Percentiles rank a stretch among this genome's conserved stretches.
These are phyloP conservation scores for Oryza punctata DNA, from an alignment of 176 grass and related monocot species.

Conservation along the genomic window DNA sequence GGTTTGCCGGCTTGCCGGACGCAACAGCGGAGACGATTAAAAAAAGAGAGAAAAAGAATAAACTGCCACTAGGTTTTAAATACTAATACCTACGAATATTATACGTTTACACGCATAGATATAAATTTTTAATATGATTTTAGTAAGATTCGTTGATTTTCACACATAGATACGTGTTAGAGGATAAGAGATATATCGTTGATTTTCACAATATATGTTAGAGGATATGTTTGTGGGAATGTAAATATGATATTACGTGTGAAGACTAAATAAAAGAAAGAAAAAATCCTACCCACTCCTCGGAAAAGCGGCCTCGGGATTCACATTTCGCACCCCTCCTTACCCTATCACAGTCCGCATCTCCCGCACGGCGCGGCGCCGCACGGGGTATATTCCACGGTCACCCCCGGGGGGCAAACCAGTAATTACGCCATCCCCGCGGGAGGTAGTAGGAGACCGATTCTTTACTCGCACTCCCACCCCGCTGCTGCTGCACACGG, in stretches of 20 bases:
- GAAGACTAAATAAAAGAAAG: too few species aligned
- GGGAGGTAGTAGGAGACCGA: not conserved
- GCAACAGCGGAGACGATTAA: not conserved
- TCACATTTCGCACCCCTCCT: not conserved
- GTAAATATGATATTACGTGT: too few species aligned
- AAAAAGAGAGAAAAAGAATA: not conserved
- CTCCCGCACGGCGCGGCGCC: conserved; percentile 14
- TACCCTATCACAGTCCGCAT: not conserved
- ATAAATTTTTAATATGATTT: too few species aligned
- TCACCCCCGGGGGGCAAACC: not conserved
- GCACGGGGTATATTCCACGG: conserved; percentile 1
- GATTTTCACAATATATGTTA: too few species aligned
- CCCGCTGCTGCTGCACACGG: not conserved
- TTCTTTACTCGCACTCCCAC: not conserved
- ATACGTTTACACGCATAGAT: too few species aligned
- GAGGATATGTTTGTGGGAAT: too few species aligned
- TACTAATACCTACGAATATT: too few species aligned
- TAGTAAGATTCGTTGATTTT: too few species aligned
- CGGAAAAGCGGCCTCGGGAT: conserved; percentile 16
- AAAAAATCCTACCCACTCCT: too few species aligned
- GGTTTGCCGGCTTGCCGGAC: not conserved
- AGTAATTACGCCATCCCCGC: conserved; percentile 5
- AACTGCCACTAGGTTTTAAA: too few species aligned
- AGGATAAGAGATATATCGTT: too few species aligned
- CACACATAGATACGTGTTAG: too few species aligned